phyloP scores from a whole-genome alignment of 164 flowering plant genomes.

The Macadamia tetraphylla region DNA sequence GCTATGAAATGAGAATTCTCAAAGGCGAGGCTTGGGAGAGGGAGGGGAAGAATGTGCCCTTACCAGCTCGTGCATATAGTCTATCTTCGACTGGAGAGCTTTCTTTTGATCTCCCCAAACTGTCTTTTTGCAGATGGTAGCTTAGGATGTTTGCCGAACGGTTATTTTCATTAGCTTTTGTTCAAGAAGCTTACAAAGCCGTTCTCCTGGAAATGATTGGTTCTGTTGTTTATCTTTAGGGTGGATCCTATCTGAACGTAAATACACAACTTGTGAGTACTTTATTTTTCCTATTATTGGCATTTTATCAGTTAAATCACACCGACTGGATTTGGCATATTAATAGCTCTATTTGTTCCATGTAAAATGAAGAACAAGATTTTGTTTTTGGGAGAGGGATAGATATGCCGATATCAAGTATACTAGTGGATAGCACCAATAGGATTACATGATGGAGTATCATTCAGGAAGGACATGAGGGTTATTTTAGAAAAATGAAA shows the following conservation, averaged over 20 bases:
- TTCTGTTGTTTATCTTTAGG: not conserved
- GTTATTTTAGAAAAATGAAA: too few relatives aligned
- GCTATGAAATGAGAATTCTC: not conserved
- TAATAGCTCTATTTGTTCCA: too few relatives aligned
- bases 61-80: not conserved
- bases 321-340: too few relatives aligned
- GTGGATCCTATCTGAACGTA: not conserved
- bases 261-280: too few relatives aligned
- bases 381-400: too few relatives aligned
- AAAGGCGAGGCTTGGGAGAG: not conserved
- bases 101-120: not conserved
- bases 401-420: too few relatives aligned
- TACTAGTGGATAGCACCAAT: too few relatives aligned
- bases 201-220: not conserved
- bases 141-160: not conserved
- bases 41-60: not conserved
- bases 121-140: not conserved
- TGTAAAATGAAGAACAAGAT: too few relatives aligned
- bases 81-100: not conserved
- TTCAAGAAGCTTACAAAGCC: not conserved
- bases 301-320: too few relatives aligned
- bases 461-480: too few relatives aligned
- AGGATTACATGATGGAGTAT: too few relatives aligned
- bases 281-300: too few relatives aligned
- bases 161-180: not conserved